Evolutionary conservation across 2,329 filamentous ascomycete genomes (phyloP).

Genomic region (Lachnellula occidentalis): DNA sequence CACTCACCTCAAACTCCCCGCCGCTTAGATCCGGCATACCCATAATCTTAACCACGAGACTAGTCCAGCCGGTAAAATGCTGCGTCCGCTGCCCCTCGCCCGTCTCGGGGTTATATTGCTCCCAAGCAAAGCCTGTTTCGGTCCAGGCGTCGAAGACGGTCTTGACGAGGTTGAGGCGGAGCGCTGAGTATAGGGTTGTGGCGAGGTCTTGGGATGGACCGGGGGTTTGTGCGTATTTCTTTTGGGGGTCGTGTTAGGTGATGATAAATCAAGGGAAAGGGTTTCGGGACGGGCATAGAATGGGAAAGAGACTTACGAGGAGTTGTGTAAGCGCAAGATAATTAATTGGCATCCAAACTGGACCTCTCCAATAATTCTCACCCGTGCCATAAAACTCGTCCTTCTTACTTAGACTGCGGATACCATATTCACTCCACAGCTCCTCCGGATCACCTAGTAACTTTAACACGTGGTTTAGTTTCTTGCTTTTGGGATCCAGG

Average conservation of each 20-base stretch:
- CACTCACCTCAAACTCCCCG: conserved; percentile 14
- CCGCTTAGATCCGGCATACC: conserved; percentile 65
- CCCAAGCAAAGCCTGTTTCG: conserved; percentile 94
- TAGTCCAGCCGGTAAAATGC: conserved; percentile 99
- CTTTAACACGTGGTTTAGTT: conserved; percentile 69
- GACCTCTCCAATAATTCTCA: conserved; percentile 96
- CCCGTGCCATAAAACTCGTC: conserved; percentile 80
- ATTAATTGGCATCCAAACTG: conserved; percentile 95
- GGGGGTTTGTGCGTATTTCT: conserved; percentile 51
- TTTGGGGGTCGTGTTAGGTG: conserved; percentile 41
- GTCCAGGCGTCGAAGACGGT: conserved; percentile 87
- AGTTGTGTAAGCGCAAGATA: conserved; percentile 79
- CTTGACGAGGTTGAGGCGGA: conserved; percentile 79
- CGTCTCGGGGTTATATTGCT: conserved; percentile 94
- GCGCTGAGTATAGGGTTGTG: conserved; percentile 64
- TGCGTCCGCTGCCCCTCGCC: conserved; percentile 91
- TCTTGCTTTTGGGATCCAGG: conserved; percentile 65
- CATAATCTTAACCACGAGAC: conserved; percentile 95
- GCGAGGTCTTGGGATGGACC: conserved; percentile 68
- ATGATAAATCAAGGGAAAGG: neutral
- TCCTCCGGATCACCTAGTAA: conserved; percentile 76
- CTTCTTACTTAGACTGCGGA: conserved; percentile 80
- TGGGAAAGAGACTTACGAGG: conserved; percentile 53
- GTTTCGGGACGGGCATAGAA: neutral
- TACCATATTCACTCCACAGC: conserved; percentile 85